Conservation (phyloP, 2,329 filamentous ascomycete genomes). For the Colletotrichum spinosum region DNA sequence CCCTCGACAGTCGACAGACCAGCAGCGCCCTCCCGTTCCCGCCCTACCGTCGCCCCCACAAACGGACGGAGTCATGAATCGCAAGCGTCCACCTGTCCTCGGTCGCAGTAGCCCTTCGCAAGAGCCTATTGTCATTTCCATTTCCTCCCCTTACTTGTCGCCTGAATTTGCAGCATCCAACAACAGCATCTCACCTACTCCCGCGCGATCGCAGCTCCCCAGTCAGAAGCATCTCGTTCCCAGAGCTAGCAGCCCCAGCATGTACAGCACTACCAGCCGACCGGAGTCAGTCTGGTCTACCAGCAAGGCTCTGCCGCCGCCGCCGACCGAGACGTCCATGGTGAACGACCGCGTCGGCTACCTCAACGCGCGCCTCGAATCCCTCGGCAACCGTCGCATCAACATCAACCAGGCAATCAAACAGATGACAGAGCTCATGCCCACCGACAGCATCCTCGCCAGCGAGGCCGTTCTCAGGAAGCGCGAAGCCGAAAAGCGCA, state of each 20-base stretch:
- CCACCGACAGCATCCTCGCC: slow-evolving; percentile 74
- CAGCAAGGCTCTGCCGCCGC: slow-evolving; percentile 70
- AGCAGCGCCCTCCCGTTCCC: slow-evolving; percentile 51
- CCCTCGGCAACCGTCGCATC: slow-evolving; percentile 73
- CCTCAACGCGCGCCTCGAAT: slow-evolving; percentile 74
- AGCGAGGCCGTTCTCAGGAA: slow-evolving; percentile 71
- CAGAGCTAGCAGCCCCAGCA: slow-evolving; percentile 15
- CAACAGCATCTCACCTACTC: slow-evolving; percentile 29
- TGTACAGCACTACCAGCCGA: slow-evolving; percentile 32
- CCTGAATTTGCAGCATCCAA: slow-evolving; percentile 36
- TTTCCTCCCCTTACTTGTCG: slow-evolving; percentile 49
- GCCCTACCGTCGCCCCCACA: slow-evolving; percentile 51
- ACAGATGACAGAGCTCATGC: slow-evolving; percentile 84
- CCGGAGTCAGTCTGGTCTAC: slow-evolving; percentile 50
- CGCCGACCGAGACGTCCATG: slow-evolving; percentile 68
- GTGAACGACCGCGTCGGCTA: slow-evolving; percentile 73
- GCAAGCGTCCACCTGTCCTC: slow-evolving; percentile 49
- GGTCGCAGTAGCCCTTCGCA: slow-evolving; percentile 37
- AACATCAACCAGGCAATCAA: slow-evolving; percentile 80
- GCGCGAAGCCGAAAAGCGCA: slow-evolving; percentile 69
- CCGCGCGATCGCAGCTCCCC: slow-evolving; percentile 32
- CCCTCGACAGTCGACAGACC: slow-evolving; percentile 51
- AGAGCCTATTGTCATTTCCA: slow-evolving; percentile 48
- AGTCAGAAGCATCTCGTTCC: slow-evolving; percentile 31
- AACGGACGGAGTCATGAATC: slow-evolving; percentile 52